Base-by-base conservation (phyloP, 108 stramenopile genomes). In the Cyclotella baltica region DNA sequence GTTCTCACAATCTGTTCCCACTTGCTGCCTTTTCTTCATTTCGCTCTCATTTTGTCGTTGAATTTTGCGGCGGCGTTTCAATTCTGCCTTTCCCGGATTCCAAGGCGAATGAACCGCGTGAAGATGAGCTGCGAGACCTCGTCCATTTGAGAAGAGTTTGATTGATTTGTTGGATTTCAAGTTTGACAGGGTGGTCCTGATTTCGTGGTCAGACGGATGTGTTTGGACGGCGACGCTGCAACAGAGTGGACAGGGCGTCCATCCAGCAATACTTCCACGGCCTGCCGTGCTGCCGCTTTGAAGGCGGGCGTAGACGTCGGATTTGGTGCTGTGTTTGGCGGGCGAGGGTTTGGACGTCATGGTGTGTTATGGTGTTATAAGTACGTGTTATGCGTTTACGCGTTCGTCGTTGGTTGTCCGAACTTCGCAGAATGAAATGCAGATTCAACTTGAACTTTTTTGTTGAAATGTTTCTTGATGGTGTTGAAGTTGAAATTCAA, bases 81-180 rank as follows among this genome's bases (percentile, higher is more conserved):
- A 34, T 51, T 85, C 84, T 15, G 81, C 71, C 71, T 88, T 89
- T n/a, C 83, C 85, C 16, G 89, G 89, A 30, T 90, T 92, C 94
- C 94, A 95, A 10, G 94, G 94, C 11, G 94, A 87, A 79, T 95
- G 94, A 31, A 95, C 88, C 8, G 90, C 88, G 64, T 89, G 88
- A 13, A 95, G 68, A 87, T 95, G 94, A 13, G 87, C 76, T 8
- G 92, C 85, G 48, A 95, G 86, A 23, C 94, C 94, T 67, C 92
- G 72, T 11, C 94, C 94, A 16, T 88, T 67, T 18, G 88, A 88
- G 76, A 84, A 92, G 40, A 75, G 28, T 38, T 89, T 85, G 0
- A 70, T 40, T 22, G 80, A 74, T 57, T 81, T 81, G 27, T 55
- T 70, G 16, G 52, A 61, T 31, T 67, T 57, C 23, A 34, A 34